Base-by-base conservation (phyloP, 306 rosid genomes). In the Mucuna pruriens region DNA sequence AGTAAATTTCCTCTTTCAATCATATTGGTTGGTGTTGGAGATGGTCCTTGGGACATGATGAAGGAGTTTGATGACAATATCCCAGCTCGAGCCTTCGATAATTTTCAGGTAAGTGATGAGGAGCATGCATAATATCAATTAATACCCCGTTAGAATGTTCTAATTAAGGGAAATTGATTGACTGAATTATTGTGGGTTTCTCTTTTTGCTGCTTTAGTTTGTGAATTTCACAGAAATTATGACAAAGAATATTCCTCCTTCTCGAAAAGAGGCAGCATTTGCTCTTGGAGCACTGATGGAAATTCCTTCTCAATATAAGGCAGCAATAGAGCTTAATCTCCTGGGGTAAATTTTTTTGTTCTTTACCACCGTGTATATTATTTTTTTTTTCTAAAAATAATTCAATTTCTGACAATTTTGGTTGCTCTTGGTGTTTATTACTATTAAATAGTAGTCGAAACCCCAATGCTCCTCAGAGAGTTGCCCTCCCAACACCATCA, bases 1-100 rank as follows among this genome's bases (percentile, higher is more conserved):
- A 95, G 99, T 85, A 91, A 95, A 57, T 90, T 87, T 64, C 99
- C 99, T 23, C 93, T 95, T 51, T 95, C 99, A 73, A 95, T 95
- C 78, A 84, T 95, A 66, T 81, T 95, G 85, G 96, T 93, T 65
- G 99, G 99, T 63, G 99, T 95, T 77, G 99, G 99, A 76, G 99
- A 95, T 86, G 99, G 99, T 48, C 99, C 99, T 25, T 95, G 99
- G 99, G 98, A 95, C 85, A 95, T 85, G 94, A 95, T 95, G 99
- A 88, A 83, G 86, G 94, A 91, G 69, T 95, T 95, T 36, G 99
- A 93, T 63, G 99, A 95, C 87, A 95, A 95, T 76, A 95, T 93
- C 60, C 99, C 99, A 20, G 77, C 97, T 62, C 90, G 99, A 20
- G 90, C 76, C 33, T 93, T 95, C 6, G 99, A 95, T 86, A 95